Base-by-base conservation (phyloP, 2,329 filamentous ascomycete species). In the Verticillium alfalfae region DNA sequence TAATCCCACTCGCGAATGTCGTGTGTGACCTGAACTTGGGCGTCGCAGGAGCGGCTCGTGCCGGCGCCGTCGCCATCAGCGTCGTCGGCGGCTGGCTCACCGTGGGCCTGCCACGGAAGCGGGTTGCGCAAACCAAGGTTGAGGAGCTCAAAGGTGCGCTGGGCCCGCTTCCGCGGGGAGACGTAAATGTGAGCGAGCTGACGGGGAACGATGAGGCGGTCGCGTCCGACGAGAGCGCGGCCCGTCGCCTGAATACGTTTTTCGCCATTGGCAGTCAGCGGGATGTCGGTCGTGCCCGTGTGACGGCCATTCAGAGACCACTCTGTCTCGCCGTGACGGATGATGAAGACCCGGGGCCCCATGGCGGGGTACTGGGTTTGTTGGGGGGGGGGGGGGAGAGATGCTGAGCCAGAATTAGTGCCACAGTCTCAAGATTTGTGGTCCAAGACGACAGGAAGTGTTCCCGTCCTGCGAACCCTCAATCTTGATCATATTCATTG, bases 291-390 rank as follows among this genome's bases (percentile, higher is more conserved):
- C 34, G 80, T 83, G 59, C 93, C 90, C 0, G 94, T 98, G 76
- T 97, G 92, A 59, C 87, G 84, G 61, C 92, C 93, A 67, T 89
- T 89, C 57, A 96, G 86, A 5, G 91, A 96, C 93, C 93, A 98
- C 79, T 96, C 92, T 4, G 93, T 98, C 79, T 97, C 92, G 76
- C 93, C 94, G 72, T 97, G 93, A 68, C 93, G 91, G 73, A 93
- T 79, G 67, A 95, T 86, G 79, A 94, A 94, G 72, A 91, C 88
- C 60, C 91, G 84, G 2, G 91, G 91, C 2, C 88, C 86, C 54
- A 59, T 58, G 36, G 36, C 36, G 36, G 36, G 36, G 9, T 59
- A 31, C 56, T 55, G 34, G n/a, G 18, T 39, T 26, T 41, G 36
- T 13, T 39, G 26, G 18, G 56, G 9, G 36, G 34, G 5, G 26